Base-by-base conservation (phyloP, 495 filamentous ascomycete genomes). In the Neurospora hispaniola region DNA sequence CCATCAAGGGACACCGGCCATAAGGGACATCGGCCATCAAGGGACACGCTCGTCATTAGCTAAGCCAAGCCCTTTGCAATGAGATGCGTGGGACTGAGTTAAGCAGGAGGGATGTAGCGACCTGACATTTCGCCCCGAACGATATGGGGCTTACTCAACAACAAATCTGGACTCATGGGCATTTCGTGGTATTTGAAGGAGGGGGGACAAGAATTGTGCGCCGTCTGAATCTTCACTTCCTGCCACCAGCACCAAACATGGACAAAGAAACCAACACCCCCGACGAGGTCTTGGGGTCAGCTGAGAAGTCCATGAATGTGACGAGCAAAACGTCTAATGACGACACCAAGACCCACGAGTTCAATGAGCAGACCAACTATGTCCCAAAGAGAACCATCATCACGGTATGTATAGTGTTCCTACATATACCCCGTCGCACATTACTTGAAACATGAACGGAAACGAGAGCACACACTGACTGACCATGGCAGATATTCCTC, bases 291-390 rank as follows among this genome's bases (percentile, higher is more conserved):
- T 68, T 27, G 23, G 23, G 35, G 69, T 70, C 69, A 44, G 42
- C 42, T 18, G 42, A 44, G 14, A 16, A 44, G 42, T 44, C 42
- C 42, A 44, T 31, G 27, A 31, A 16, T 44, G 16, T 44, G 38
- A 18, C 23, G 23, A 31, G 41, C 35, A 71, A 20, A 71, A 11
- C 40, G n/a, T 23, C 42, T n/a, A 18, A 43, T 16, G 44, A 72
- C 62, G 27, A 31, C 2, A 72, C 27, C 70, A 39, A 69, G 18
- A 8, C 62, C 18, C 72, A 80, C 14, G 70, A 77, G 20, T 87
- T 88, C 79, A 87, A 86, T 40, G 86, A 88, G 54, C 86, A 88
- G 76, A 88, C 85, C 3, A 87, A 87, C 74, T 87, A 87, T 80
- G 82, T 87, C 41, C 86, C 86, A 10, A 83, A 74, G 44, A 79